Percentiles rank a stretch among this genome's conserved stretches.
Conservation (phyloP, 305 asterid genomes). For the Vinca major region DNA sequence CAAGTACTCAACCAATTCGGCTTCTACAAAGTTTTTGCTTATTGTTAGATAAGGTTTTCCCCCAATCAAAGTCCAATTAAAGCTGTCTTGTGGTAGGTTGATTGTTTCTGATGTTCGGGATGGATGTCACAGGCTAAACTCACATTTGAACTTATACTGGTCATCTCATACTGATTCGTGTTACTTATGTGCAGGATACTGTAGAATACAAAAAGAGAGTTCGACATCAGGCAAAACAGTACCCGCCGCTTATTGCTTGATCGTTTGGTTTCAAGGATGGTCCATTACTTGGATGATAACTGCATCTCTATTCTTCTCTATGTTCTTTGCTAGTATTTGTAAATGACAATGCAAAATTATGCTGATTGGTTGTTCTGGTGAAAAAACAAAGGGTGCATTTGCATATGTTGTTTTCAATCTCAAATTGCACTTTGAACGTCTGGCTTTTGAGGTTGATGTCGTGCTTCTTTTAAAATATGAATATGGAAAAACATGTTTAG, state of each 20-base stretch:
- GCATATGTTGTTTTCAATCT: constrained; percentile 1
- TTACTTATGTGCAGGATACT: constrained; percentile 39
- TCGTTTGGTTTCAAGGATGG: constrained; percentile 6
- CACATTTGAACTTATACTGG: background rate
- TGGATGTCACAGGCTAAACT: background rate
- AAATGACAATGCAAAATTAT: background rate
- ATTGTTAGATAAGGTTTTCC: background rate
- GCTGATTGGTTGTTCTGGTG: constrained; percentile 1
- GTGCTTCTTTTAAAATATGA: background rate
- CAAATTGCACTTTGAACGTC: background rate
- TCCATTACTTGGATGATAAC: constrained; percentile 1
- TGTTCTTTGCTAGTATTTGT: constrained; percentile 2
- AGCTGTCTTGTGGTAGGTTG: background rate
- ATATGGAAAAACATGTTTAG: background rate
- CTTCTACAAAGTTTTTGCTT: background rate
- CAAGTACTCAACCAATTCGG: background rate
- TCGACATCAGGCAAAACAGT: constrained; percentile 54
- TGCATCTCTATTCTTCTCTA: constrained; percentile 3
- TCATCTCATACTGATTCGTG: background rate
- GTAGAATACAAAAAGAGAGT: constrained; percentile 56
- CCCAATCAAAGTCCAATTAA: background rate
- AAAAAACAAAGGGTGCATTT: background rate
- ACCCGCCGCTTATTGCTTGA: constrained; percentile 33
- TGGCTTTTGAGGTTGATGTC: background rate
- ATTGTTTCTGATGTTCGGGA: background rate